Conservation (phyloP, 2,329 filamentous ascomycete genomes). For the Triangularia setosa region DNA sequence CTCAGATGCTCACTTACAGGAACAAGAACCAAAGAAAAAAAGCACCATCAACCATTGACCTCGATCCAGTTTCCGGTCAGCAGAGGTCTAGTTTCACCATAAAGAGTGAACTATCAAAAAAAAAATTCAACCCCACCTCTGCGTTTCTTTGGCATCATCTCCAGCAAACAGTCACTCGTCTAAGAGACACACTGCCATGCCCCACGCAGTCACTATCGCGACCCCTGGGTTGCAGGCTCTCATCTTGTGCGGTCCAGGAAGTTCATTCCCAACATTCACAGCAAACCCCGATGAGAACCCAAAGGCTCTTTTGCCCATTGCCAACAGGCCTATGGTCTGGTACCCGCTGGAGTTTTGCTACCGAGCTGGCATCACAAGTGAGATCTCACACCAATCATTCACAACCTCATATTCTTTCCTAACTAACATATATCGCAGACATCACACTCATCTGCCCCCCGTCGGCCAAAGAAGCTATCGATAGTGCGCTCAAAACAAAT, state of each 20-base stretch:
- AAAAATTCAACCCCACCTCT: background rate
- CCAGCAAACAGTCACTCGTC: background rate
- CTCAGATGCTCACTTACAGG: background rate
- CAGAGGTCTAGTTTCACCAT: background rate
- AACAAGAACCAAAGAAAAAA: background rate
- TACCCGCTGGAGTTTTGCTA: slow-evolving; percentile 85
- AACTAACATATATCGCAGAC: slow-evolving; percentile 40
- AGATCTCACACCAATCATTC: background rate
- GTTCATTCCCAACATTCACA: slow-evolving; percentile 78
- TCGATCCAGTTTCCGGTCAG: background rate
- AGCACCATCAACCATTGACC: background rate
- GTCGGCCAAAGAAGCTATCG: slow-evolving; percentile 63
- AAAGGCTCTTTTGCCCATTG: slow-evolving; percentile 77
- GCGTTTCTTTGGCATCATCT: background rate
- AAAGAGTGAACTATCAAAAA: background rate
- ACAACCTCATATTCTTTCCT: background rate
- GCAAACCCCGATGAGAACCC: slow-evolving; percentile 75
- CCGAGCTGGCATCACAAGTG: slow-evolving; percentile 71
- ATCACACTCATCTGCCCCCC: slow-evolving; percentile 62
- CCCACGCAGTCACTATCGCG: slow-evolving; percentile 70
- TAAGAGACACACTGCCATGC: slow-evolving; percentile 49
- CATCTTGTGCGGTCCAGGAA: slow-evolving; percentile 78
- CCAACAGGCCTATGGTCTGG: slow-evolving; percentile 86
- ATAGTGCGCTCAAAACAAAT: slow-evolving; percentile 69
- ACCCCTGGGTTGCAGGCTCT: slow-evolving; percentile 76